Evolutionary conservation across 768 basidiomycete genomes (phyloP).

Genomic region (Psilocybe tampanensis): DNA sequence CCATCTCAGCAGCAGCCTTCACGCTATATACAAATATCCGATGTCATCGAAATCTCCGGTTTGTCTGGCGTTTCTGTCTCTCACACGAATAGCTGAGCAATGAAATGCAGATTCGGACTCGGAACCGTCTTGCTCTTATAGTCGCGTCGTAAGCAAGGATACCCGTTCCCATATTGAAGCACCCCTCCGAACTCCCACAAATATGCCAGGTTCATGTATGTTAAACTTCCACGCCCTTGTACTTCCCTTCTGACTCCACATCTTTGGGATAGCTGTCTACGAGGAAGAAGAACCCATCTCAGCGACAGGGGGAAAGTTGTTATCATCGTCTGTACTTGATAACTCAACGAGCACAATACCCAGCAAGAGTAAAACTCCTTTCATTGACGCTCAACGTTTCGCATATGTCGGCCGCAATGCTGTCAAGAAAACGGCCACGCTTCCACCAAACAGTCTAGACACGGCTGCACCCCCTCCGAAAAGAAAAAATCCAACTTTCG

Average conservation of each 20-base stretch:
- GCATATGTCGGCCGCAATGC: constrained; percentile 6
- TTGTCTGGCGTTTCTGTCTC: background rate
- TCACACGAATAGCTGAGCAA: background rate
- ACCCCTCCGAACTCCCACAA: background rate
- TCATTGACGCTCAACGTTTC: constrained; percentile 13
- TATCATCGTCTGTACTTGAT: background rate
- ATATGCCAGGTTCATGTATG: background rate
- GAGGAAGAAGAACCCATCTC: too few species aligned
- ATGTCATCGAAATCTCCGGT: constrained; percentile 29
- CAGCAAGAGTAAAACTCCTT: background rate
- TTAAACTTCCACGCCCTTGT: background rate
- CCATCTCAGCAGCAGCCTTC: background rate
- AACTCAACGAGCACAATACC: background rate
- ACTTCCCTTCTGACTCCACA: too few species aligned
- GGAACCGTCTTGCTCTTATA: background rate
- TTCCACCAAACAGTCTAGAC: background rate
- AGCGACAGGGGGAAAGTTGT: background rate
- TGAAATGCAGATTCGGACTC: constrained; percentile 21
- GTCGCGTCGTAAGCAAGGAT: background rate
- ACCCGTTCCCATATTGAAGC: background rate
- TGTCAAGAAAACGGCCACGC: background rate
- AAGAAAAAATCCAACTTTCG: constrained; percentile 20
- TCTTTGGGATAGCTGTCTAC: too few species aligned
- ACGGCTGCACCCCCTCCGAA: background rate
- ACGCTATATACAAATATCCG: background rate